Conservation (phyloP, 2,329 filamentous ascomycete genomes). For the Cladophialophora chaetospira region DNA sequence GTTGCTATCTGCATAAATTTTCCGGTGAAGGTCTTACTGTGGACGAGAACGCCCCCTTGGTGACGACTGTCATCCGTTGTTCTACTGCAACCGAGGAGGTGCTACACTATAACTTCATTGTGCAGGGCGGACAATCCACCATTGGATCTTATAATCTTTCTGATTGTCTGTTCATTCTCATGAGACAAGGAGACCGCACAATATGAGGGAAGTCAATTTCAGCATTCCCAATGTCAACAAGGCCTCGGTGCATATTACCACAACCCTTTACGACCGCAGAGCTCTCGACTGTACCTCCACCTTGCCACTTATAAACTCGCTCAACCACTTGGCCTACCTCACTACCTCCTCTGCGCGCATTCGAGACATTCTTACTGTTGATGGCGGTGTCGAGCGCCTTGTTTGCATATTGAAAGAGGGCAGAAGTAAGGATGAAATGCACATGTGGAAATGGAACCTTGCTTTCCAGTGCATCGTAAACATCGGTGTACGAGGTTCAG, state of each 20-base stretch:
- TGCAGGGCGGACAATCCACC: background rate
- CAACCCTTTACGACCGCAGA: conserved; percentile 93
- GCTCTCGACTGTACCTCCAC: conserved; percentile 98
- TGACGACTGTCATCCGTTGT: background rate
- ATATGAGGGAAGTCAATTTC: conserved; percentile 99
- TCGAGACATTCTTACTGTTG: conserved; percentile 94
- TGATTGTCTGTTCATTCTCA: background rate
- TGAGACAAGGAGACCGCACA: conserved; percentile 39
- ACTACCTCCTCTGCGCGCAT: conserved; percentile 97
- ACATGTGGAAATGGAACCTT: conserved; percentile 99
- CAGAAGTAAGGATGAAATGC: conserved; percentile 97
- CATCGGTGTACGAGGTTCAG: conserved; percentile 93
- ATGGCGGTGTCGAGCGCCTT: conserved; percentile 94
- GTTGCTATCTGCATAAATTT: conserved; percentile 8
- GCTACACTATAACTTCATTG: background rate
- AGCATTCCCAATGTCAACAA: conserved; percentile 99
- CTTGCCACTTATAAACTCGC: conserved; percentile 94
- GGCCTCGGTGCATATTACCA: conserved; percentile 97
- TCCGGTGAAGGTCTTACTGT: background rate
- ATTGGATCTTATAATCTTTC: background rate
- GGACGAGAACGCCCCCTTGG: background rate
- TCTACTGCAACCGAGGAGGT: background rate
- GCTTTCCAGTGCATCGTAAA: conserved; percentile 99
- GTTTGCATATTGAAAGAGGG: conserved; percentile 98
- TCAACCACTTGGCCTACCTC: conserved; percentile 97